phyloP scores from a whole-genome alignment of 2,329 filamentous ascomycete genomes.

The Pezicula carpinea region DNA sequence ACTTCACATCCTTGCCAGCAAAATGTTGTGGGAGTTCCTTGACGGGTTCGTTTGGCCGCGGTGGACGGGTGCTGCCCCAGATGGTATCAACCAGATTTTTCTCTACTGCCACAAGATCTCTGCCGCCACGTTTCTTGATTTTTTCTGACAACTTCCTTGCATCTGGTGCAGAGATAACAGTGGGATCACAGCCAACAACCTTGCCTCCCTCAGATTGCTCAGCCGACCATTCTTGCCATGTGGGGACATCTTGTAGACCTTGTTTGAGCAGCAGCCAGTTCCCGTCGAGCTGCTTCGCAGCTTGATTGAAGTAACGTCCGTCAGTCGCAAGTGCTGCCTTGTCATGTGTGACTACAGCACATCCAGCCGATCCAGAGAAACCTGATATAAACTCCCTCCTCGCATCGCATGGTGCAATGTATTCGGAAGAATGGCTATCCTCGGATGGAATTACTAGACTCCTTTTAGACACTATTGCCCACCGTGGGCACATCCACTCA shows the following conservation, averaged over 20 bases:
- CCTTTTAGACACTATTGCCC: conserved; percentile 16
- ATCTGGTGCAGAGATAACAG: conserved; percentile 71
- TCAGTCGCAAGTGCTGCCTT: conserved; percentile 92
- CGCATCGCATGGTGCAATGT: conserved; percentile 93
- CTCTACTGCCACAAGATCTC: conserved; percentile 67
- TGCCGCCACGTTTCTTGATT: conserved; percentile 80
- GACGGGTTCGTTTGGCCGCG: conserved; percentile 71
- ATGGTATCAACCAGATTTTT: conserved; percentile 86
- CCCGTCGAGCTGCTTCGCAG: conserved; percentile 78
- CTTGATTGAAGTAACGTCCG: conserved; percentile 97
- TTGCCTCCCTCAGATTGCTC: conserved; percentile 85
- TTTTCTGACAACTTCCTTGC: conserved; percentile 76
- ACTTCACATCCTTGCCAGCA: conserved; percentile 74
- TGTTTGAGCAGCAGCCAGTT: conserved; percentile 95
- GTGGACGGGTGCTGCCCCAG: conserved; percentile 74
- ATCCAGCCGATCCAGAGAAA: conserved; percentile 92
- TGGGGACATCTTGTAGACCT: conserved; percentile 87
- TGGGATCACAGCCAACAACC: conserved; percentile 84
- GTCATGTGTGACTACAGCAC: conserved; percentile 78
- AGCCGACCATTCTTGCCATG: conserved; percentile 94
- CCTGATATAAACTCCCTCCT: conserved; percentile 88
- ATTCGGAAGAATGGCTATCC: conserved; percentile 96
- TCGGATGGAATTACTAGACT: conserved; percentile 84
- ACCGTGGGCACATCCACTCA: conserved; percentile 20
- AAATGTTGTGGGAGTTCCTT: conserved; percentile 67